A percentile compares a stretch with the other conserved stretches of the same genome.
phyloP scores from a whole-genome alignment of 2,329 filamentous ascomycete species.

The Phaeosphaeriaceae sp. region DNA sequence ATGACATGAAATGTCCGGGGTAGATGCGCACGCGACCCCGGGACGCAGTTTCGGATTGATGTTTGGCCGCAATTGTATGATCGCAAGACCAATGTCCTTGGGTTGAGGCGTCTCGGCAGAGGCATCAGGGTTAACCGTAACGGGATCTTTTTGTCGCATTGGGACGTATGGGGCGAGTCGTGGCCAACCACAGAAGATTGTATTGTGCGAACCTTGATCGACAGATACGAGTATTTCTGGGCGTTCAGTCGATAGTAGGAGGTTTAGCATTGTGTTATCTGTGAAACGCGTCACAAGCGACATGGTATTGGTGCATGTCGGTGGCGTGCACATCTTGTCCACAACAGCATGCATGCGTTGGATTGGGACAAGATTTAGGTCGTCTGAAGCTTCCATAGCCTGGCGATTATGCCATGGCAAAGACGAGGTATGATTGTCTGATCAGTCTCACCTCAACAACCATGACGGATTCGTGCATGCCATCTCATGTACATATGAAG shows the following conservation, averaged over 20 bases:
- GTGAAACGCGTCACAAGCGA: not conserved
- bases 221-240: not conserved
- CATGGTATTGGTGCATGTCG: not conserved
- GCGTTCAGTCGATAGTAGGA: not conserved
- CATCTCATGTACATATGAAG: too few species aligned
- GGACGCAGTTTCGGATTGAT: not conserved
- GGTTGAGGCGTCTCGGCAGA: slow-evolving; percentile 4
- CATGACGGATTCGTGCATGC: too few species aligned
- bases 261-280: not conserved
- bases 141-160: slow-evolving; percentile 16
- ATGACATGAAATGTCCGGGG: not conserved
- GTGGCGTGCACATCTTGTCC: not conserved
- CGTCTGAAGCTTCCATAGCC: not conserved
- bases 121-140: not conserved
- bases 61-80: not conserved
- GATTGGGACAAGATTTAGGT: not conserved
- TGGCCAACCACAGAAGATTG: not conserved
- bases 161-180: slow-evolving; percentile 13
- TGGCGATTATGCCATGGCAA: too few species aligned
- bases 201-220: not conserved
- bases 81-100: not conserved
- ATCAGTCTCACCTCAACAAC: too few species aligned
- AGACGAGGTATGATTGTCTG: too few species aligned
- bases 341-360: not conserved
- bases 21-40: not conserved